Evolutionary conservation across 2,329 filamentous ascomycete species (phyloP).

Genomic region (Pseudopithomyces chartarum): DNA sequence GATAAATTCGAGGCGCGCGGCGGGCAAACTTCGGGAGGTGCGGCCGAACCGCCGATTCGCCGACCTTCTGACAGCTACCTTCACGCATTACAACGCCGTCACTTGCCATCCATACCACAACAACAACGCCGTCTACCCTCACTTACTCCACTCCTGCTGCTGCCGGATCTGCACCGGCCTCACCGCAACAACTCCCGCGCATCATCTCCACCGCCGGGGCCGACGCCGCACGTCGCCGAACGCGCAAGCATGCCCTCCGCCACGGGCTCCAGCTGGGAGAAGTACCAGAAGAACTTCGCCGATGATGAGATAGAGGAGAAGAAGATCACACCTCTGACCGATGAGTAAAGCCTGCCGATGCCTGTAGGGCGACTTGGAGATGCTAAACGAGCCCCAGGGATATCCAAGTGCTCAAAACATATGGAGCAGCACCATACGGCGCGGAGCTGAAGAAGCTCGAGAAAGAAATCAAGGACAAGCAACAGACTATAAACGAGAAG

Average conservation of each 20-base stretch:
- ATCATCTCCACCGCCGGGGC: slow-evolving; percentile 5
- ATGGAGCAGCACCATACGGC: slow-evolving; percentile 94
- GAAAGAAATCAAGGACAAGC: slow-evolving; percentile 99
- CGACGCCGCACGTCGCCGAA: slow-evolving; percentile 14
- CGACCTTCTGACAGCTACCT: slow-evolving; percentile 25
- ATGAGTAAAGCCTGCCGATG: slow-evolving; percentile 72
- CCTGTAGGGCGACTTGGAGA: not conserved
- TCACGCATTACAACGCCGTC: slow-evolving; percentile 21
- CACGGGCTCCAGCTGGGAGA: slow-evolving; percentile 95
- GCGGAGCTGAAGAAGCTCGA: slow-evolving; percentile 94
- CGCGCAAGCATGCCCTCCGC: slow-evolving; percentile 79
- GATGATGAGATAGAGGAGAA: slow-evolving; percentile 98
- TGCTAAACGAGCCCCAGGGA: slow-evolving; percentile 66
- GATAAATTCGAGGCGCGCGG: slow-evolving; percentile 33
- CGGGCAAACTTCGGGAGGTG: slow-evolving; percentile 17
- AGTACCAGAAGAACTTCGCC: slow-evolving; percentile 95
- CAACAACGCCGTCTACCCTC: slow-evolving; percentile 1
- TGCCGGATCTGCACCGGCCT: not conserved
- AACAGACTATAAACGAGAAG: slow-evolving; percentile 98
- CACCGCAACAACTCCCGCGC: not conserved
- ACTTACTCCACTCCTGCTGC: slow-evolving; percentile 2
- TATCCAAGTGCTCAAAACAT: slow-evolving; percentile 98
- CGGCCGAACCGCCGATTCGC: slow-evolving; percentile 28
- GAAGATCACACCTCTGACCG: slow-evolving; percentile 96
- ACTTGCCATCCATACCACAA: slow-evolving; percentile 11